phyloP scores from a whole-genome alignment of 805 yeast species.

The Monosporozyma yasuniensis region DNA sequence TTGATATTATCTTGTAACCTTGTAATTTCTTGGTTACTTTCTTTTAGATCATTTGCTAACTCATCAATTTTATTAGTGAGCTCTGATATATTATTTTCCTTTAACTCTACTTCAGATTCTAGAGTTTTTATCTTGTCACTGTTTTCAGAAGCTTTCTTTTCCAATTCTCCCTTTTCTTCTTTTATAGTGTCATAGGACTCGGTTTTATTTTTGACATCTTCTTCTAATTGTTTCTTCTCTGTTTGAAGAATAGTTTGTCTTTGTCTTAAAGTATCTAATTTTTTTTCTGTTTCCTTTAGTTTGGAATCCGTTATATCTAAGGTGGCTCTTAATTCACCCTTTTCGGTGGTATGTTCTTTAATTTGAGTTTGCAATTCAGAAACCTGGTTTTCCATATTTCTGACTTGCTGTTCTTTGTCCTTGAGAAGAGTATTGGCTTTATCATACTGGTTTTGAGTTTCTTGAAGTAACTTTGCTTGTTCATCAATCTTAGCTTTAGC shows the following conservation, averaged over 20 bases:
- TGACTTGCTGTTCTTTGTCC: neutral
- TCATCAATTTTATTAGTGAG: neutral
- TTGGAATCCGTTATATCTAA: slow-evolving; percentile 3
- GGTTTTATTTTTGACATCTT: neutral
- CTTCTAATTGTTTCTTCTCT: neutral
- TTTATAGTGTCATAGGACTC: neutral
- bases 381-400: neutral
- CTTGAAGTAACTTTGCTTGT: neutral
- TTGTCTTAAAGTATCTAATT: slow-evolving; percentile 4
- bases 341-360: neutral
- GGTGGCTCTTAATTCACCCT: slow-evolving; percentile 5
- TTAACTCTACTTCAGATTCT: neutral
- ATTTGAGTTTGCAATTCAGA: neutral
- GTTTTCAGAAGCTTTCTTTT: neutral
- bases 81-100: neutral
- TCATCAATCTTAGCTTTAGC: neutral
- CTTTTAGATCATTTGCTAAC: slow-evolving; percentile 4
- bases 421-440: neutral
- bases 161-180: neutral
- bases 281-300: neutral
- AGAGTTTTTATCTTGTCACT: neutral
- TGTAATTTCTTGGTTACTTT: slow-evolving; percentile 3
- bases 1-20: neutral
- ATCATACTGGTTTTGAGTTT: neutral
- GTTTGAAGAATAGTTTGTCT: slow-evolving; percentile 5